Evolutionary conservation across 768 basidiomycete genomes (phyloP).

Genomic region (Xanthoconium purpureum): DNA sequence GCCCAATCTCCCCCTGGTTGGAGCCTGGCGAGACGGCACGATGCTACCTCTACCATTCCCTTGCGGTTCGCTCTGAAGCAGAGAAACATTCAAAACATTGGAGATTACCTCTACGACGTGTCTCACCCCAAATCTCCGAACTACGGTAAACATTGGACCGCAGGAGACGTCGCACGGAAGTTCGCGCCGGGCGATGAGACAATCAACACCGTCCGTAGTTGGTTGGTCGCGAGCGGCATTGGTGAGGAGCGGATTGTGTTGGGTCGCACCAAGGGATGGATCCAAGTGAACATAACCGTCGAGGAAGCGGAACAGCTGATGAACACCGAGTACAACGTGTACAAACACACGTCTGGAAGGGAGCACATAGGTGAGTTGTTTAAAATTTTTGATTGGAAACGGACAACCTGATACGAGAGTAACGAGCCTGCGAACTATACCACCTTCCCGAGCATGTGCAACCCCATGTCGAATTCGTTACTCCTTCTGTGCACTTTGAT

Average conservation of each 20-base stretch:
- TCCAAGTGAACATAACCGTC: slow-evolving; percentile 27
- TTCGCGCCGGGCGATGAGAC: slow-evolving; percentile 25
- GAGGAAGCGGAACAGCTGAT: slow-evolving; percentile 33
- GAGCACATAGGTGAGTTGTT: slow-evolving; percentile 24
- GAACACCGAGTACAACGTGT: slow-evolving; percentile 33
- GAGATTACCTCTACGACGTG: slow-evolving; percentile 17
- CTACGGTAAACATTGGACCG: slow-evolving; percentile 34
- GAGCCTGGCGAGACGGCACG: slow-evolving; percentile 36
- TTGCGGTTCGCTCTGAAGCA: slow-evolving; percentile 34
- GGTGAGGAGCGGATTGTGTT: slow-evolving; percentile 15
- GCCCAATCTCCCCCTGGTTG: slow-evolving; percentile 35
- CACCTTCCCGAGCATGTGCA: slow-evolving; percentile 31
- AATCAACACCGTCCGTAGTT: slow-evolving; percentile 16
- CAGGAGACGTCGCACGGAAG: slow-evolving; percentile 23
- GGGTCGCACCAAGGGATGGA: slow-evolving; percentile 21
- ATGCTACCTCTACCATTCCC: slow-evolving; percentile 27
- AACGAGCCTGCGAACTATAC: slow-evolving; percentile 31
- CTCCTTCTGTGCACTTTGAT: slow-evolving; percentile 35
- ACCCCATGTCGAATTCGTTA: slow-evolving; percentile 35
- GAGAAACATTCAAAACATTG: slow-evolving; percentile 27
- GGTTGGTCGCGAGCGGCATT: slow-evolving; percentile 30
- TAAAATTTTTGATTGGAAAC: neutral
- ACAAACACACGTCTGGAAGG: slow-evolving; percentile 26
- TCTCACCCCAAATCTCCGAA: slow-evolving; percentile 34
- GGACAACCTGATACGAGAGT: neutral